Evolutionary conservation across 129 eudicot genomes (phyloP), one percentile per base, ranked within the genome.

Genomic region (Mikania micrantha): DNA sequence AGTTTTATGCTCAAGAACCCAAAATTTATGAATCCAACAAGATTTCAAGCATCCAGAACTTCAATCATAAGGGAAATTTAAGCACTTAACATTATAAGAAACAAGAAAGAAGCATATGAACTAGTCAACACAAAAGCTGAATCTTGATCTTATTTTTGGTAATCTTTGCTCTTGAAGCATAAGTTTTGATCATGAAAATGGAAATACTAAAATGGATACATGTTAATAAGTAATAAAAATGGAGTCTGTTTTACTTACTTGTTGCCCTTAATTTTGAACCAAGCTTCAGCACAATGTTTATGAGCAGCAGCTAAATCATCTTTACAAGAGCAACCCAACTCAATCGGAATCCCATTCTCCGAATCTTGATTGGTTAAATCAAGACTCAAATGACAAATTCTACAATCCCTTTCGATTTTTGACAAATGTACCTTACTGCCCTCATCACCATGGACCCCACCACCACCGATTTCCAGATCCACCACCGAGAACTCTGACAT

Each of bases 221-320:
- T 21, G 42, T 60, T 6, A n/a, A 62, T 1, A 82, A 67, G 15
- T 24, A 34, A 59, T 35, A 68, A 69, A 81, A 75, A 62, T 60
- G 7, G 34, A 34, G 67, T 54, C 65, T 50, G 59, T 28, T 10
- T 13, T 16, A 87, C 94, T 79, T 75, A 91, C 97, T 80, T 91
- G 83, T 91, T 91, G 9, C 97, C 97, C 78, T 85, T 87, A 62
- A 91, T 91, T 80, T 91, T 91, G 88, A 91, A 91, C 97, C 97
- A 91, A 75, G 95, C 84, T 69, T 91, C 97, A 72, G 97, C 97
- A 83, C 97, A 91, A 53, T 91, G 96, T 72, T 83, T 87, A 70
- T 91, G 97, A 34, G 97, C 96, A 85, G 92, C 93, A 81, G 90
- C 96, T 73, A 91, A 79, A 79, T 91, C 97, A 67, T 83, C 90